phyloP scores from a whole-genome alignment of 148 eudicot species.

The Cornus controversa region DNA sequence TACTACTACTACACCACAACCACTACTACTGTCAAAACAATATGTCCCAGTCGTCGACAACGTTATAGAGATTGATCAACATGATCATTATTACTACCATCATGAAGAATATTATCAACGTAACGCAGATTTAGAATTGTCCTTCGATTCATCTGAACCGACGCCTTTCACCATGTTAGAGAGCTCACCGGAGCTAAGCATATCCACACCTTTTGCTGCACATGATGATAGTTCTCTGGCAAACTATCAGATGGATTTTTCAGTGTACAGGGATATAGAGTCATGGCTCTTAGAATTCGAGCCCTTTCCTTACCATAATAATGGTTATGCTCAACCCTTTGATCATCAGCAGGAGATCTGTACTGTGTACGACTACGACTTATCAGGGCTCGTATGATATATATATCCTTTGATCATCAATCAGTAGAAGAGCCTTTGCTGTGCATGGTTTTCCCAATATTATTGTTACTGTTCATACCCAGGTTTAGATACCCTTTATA shows the following conservation, averaged over 20 bases:
- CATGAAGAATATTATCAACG: not conserved
- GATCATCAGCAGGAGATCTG: not conserved
- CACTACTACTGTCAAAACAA: not conserved
- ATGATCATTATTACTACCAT: not conserved
- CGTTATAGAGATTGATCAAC: not conserved
- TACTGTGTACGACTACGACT: conserved; percentile 16
- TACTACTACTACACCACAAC: too few species aligned
- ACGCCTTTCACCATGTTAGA: not conserved
- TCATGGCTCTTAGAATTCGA: conserved; percentile 29
- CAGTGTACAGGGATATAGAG: conserved; percentile 10
- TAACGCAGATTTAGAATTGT: not conserved
- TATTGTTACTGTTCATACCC: too few species aligned
- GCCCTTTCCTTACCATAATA: not conserved
- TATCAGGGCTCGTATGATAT: conserved; percentile 10
- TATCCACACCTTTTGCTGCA: not conserved
- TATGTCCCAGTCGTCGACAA: not conserved
- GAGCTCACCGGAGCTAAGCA: not conserved
- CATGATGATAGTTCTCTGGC: not conserved
- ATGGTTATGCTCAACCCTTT: conserved; percentile 1
- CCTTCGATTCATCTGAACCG: conserved; percentile 16
- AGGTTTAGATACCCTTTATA: too few species aligned
- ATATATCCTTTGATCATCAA: not conserved
- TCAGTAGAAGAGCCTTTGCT: not conserved
- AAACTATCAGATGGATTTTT: not conserved
- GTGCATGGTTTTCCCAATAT: not conserved